A percentile compares a stretch with the other conserved stretches of the same genome.
These are phyloP conservation scores for Talaromyces marneffei DNA, from an alignment of 2,329 filamentous ascomycete genomes.

Conservation along the genomic window DNA sequence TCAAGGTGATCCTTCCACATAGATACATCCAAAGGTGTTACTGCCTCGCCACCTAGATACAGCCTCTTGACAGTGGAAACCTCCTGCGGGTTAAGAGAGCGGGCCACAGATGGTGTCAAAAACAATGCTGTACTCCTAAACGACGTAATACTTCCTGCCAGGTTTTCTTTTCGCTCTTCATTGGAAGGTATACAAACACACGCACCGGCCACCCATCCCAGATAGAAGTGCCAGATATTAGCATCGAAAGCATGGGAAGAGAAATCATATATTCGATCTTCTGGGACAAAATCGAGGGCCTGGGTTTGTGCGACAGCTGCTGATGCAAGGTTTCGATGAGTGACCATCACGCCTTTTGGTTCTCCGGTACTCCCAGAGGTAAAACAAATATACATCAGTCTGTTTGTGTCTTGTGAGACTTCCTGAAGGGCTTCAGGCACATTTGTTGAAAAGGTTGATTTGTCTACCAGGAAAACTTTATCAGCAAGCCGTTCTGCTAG, in stretches of 20 bases:
- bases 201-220: background rate
- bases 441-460: background rate
- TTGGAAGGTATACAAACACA: conserved; percentile 37
- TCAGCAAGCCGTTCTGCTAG: background rate
- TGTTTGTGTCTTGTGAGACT: background rate
- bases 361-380: conserved; percentile 10
- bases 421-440: background rate
- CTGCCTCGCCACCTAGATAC: conserved; percentile 39
- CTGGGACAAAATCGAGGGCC: conserved; percentile 40
- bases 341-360: conserved; percentile 2
- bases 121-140: conserved; percentile 52
- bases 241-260: conserved; percentile 46
- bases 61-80: conserved; percentile 34
- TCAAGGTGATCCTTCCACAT: conserved; percentile 26
- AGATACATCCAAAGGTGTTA: conserved; percentile 36
- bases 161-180: conserved; percentile 32
- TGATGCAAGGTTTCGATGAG: conserved; percentile 43
- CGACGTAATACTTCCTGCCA: conserved; percentile 36
- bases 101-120: conserved; percentile 56
- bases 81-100: conserved; percentile 29
- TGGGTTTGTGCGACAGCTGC: conserved; percentile 45
- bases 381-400: conserved; percentile 3
- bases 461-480: background rate
- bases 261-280: conserved; percentile 51
- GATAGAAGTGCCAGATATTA: background rate